A percentile compares a stretch with the other conserved stretches of the same genome.
Conservation (phyloP, 202 grass and related monocot species). For the Alloteropsis angusta region DNA sequence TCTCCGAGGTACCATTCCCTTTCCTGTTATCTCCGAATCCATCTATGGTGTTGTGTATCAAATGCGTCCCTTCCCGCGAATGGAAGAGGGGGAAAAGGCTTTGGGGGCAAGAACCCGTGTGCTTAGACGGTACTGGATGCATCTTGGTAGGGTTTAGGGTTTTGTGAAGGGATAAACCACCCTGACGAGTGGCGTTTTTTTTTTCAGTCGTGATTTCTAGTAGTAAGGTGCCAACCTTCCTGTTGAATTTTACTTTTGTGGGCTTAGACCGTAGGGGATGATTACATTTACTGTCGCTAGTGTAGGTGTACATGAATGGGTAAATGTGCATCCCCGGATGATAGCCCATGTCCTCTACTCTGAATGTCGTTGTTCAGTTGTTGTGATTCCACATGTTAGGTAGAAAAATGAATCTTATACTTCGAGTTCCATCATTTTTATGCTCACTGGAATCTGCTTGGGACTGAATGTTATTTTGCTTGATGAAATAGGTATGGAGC, state of each 20-base stretch:
- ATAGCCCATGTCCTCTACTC: not conserved
- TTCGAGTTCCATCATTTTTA: not conserved
- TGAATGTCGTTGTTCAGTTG: not conserved
- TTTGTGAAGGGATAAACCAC: not conserved
- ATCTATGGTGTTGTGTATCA: not conserved
- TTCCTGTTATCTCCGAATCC: too few relatives aligned
- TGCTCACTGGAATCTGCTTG: not conserved
- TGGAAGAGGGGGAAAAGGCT: not conserved
- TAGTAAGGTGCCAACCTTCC: too few relatives aligned
- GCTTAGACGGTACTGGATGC: too few relatives aligned
- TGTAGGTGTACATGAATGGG: not conserved
- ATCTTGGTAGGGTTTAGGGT: too few relatives aligned
- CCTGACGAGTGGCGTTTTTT: not conserved
- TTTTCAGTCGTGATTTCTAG: not conserved
- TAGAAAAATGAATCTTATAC: not conserved
- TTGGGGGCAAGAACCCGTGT: not conserved
- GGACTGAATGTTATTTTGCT: not conserved
- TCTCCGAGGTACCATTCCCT: not conserved
- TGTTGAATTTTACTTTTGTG: not conserved
- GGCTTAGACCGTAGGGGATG: not conserved
- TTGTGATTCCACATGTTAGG: not conserved
- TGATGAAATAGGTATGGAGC: conserved; percentile 15
- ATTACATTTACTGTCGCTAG: not conserved
- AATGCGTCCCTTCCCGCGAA: not conserved
- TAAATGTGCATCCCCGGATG: not conserved